Percentiles rank a stretch among this genome's conserved stretches.
phyloP scores from a whole-genome alignment of 345 rosid species.

The Eucalyptus marginata region DNA sequence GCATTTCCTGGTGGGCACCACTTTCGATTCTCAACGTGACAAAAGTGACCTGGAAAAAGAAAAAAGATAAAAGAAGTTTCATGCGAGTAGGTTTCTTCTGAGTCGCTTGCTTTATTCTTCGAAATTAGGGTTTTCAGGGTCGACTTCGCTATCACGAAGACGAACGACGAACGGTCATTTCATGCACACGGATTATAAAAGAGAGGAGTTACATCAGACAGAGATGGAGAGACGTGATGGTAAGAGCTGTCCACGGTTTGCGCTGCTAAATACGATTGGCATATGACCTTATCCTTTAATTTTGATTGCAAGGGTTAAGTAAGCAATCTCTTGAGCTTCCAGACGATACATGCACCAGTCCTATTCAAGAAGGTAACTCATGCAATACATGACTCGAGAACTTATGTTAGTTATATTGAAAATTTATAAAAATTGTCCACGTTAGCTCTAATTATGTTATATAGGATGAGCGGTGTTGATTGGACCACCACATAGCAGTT shows the following conservation, averaged over 20 bases:
- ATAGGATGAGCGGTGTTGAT: rapidly evolving
- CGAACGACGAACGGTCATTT: not conserved
- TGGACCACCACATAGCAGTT: not conserved
- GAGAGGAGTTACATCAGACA: not conserved
- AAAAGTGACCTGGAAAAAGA: not conserved
- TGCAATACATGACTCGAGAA: not conserved
- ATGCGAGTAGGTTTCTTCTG: not conserved
- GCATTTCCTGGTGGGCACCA: not conserved
- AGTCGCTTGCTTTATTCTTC: not conserved
- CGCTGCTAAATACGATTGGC: not conserved
- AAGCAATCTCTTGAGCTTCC: not conserved
- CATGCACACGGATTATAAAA: not conserved
- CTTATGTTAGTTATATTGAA: not conserved
- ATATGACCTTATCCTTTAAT: not conserved
- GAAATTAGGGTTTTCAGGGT: not conserved
- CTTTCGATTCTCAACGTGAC: not conserved
- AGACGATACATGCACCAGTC: not conserved
- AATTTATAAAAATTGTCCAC: not conserved
- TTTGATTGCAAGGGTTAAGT: not conserved
- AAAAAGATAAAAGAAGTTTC: not conserved
- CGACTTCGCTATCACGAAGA: not conserved
- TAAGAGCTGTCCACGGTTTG: not conserved
- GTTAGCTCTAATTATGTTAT: rapidly evolving
- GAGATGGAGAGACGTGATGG: not conserved
- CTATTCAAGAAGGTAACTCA: not conserved